Conservation (phyloP, 23 red algal genomes). For the Agarophyton chilense region DNA sequence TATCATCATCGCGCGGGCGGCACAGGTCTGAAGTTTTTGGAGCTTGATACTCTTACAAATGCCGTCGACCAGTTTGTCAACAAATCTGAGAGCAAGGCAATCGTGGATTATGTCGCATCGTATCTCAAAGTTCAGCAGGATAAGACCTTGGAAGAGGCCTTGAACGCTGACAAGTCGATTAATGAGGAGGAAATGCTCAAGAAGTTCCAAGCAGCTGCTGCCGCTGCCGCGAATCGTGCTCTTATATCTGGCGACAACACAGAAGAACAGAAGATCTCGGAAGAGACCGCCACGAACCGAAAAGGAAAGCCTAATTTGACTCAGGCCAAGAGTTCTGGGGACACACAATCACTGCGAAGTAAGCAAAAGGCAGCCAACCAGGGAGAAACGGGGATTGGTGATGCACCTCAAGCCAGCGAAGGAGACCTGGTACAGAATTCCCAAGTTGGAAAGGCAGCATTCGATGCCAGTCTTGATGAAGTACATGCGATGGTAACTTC, state of each 20-base stretch:
- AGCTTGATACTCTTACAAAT: slow-evolving; percentile 56
- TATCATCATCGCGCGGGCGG: slow-evolving; percentile 50
- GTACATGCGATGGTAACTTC: slow-evolving; percentile 16
- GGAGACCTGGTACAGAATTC: background rate
- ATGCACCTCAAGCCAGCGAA: background rate
- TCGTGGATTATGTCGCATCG: slow-evolving; percentile 71
- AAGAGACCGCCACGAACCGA: background rate
- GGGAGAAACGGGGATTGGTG: background rate
- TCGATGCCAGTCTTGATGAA: slow-evolving; percentile 2
- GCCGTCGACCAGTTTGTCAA: slow-evolving; percentile 92
- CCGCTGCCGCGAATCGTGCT: slow-evolving; percentile 38
- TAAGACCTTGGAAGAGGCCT: slow-evolving; percentile 52
- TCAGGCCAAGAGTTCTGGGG: background rate
- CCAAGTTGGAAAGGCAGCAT: background rate
- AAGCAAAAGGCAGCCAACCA: background rate
- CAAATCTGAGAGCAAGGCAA: slow-evolving; percentile 80
- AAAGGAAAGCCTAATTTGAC: background rate
- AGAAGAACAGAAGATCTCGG: background rate
- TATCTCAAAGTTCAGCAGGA: slow-evolving; percentile 58
- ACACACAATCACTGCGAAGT: background rate
- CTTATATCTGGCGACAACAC: background rate
- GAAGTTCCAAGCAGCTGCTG: slow-evolving; percentile 36
- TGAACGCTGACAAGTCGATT: slow-evolving; percentile 28
- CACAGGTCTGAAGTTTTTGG: slow-evolving; percentile 75
- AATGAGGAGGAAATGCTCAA: slow-evolving; percentile 35